Evolutionary conservation across 192 early-diverging fungal genomes (phyloP).

Genomic region (Gigaspora rosea): DNA sequence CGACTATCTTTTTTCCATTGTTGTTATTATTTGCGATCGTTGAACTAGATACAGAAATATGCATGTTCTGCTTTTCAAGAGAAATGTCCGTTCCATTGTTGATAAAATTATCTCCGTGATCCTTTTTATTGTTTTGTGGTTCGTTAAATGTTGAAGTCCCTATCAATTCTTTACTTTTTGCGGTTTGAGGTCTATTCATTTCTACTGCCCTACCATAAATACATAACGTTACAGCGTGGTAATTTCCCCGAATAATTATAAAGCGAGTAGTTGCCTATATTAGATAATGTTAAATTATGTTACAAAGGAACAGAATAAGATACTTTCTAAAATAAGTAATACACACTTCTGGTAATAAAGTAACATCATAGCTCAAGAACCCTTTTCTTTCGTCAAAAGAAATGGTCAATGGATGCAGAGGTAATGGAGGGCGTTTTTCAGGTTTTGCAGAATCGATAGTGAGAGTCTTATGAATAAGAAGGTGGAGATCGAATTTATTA

Average conservation of each 20-base stretch:
- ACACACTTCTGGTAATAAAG: conserved; percentile 25
- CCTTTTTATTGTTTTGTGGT: conserved; percentile 7
- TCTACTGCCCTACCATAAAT: conserved; percentile 33
- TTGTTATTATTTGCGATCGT: not conserved
- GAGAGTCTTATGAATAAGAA: conserved; percentile 34
- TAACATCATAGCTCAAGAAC: conserved; percentile 32
- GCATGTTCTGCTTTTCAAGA: not conserved
- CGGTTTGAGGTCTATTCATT: not conserved
- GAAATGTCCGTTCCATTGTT: conserved; percentile 5
- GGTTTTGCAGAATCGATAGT: conserved; percentile 23
- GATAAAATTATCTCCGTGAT: not conserved
- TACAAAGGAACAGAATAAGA: not conserved
- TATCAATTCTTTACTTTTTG: not conserved
- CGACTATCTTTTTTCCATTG: not conserved
- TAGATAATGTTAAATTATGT: not conserved
- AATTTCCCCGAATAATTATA: conserved; percentile 34
- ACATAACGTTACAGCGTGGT: conserved; percentile 33
- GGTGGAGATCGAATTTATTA: conserved; percentile 32
- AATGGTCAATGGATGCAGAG: conserved; percentile 32
- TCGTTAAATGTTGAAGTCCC: not conserved
- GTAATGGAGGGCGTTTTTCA: conserved; percentile 27
- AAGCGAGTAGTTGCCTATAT: conserved; percentile 33
- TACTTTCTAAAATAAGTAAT: not conserved
- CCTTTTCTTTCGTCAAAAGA: conserved; percentile 34
- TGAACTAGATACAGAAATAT: not conserved